Evolutionary conservation across 1,139 yeast genomes (phyloP), one percentile per base, ranked within the genome.

Genomic region (Arxiozyma slooffiae): DNA sequence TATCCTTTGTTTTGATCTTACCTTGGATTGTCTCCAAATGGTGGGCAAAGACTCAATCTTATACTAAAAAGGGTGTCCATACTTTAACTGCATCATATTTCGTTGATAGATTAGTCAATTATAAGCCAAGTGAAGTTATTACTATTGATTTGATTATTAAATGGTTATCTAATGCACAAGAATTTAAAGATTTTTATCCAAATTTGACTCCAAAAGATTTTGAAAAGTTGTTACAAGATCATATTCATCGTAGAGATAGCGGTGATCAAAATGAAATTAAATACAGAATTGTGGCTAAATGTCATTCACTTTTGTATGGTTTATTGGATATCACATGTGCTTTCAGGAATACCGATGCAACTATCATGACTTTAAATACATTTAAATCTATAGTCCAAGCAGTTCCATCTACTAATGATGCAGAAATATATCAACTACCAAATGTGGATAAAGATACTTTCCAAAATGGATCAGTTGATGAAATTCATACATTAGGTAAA

Each of bases 31-130:
- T 94, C 34, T 86, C 83, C 34, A 73, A 75, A 43, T 90, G 97
- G 97, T 94, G 99, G 99, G 74, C 75, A 50, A 80, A 80, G 52
- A 88, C 88, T 48, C 86, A 85, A 66, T 73, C 83, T 8, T 82
- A 81, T 64, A 94, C 97, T 41, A 85, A 83, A 59, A 81, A 80
- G 61, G 96, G 96, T 1, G 75, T 94, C 55, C 88, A 86, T 59
- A 82, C 85, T 47, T 79, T 80, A 34, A 85, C 97, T 22, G 96
- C 98, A 8, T 80, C 86, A 7, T 64, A 72, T 48, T 86, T 85
- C 61, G 78, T 81, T 43, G 79, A 81, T 55, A 74, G 75, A 55
- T 68, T 85, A 63, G 73, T 84, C 52, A 85, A 83, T 65, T 81
- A 82, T 66, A 86, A 85, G 67, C 95, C 95, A 20, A 82, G 89